phyloP scores from a whole-genome alignment of 306 rosid genomes.

The Hippophae gyantsensis region DNA sequence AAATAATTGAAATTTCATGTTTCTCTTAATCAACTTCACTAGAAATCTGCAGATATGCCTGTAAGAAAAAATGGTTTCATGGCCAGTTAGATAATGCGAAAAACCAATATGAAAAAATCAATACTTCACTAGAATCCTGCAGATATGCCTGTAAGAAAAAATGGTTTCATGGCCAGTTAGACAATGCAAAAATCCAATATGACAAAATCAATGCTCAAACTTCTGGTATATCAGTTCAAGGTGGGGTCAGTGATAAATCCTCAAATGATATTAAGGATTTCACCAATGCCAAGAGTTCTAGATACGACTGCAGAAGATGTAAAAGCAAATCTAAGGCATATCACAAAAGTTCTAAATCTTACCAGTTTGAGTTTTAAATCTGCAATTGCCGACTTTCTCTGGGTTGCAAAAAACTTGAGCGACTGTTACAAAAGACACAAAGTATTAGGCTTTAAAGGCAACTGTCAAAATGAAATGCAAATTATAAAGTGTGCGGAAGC shows the following conservation, averaged over 20 bases:
- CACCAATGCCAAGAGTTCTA: constrained; percentile 1
- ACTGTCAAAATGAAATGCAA: no score
- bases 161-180: no score
- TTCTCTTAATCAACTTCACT: no score
- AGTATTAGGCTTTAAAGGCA: no score
- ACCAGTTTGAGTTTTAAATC: constrained; percentile 65
- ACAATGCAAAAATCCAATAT: not conserved
- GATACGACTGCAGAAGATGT: constrained; percentile 5
- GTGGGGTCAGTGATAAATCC: constrained; percentile 10
- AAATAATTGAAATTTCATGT: no score
- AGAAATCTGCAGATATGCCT: no score
- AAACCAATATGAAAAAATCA: not conserved
- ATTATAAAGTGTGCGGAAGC: no score
- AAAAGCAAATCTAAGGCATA: constrained; percentile 12
- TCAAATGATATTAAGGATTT: not conserved
- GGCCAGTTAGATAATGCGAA: not conserved
- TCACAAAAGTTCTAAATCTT: constrained; percentile 10
- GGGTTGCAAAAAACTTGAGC: constrained; percentile 53
- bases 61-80: no score
- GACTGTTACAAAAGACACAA: constrained; percentile 43
- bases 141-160: no score
- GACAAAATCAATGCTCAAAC: not conserved
- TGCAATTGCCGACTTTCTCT: constrained; percentile 38
- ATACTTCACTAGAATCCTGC: no score
- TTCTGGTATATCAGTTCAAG: constrained; percentile 1